These are phyloP conservation scores for Harringtonia lauricola DNA, from an alignment of 2,329 filamentous ascomycete species.

Conservation along the genomic window DNA sequence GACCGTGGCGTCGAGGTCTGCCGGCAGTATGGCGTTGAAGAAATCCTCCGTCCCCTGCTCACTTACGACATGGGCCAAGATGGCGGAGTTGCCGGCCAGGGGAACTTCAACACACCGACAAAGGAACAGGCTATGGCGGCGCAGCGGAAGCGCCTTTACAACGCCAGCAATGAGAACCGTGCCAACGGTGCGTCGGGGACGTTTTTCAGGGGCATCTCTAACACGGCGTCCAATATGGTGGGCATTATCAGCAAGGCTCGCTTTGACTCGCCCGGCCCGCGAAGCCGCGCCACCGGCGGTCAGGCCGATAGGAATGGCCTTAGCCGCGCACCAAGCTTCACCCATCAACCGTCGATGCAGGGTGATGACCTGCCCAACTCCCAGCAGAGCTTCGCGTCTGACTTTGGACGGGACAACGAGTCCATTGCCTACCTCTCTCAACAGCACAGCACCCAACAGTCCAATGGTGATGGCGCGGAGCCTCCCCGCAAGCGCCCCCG, in stretches of 20 bases:
- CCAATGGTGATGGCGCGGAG: constrained; percentile 50
- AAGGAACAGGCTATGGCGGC: constrained; percentile 99
- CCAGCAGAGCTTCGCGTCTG: constrained; percentile 72
- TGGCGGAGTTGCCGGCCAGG: constrained; percentile 58
- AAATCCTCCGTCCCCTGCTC: constrained; percentile 60
- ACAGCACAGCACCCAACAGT: constrained; percentile 22
- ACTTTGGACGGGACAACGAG: constrained; percentile 64
- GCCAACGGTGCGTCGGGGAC: constrained; percentile 62
- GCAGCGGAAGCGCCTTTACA: constrained; percentile 86
- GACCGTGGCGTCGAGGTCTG: constrained; percentile 88
- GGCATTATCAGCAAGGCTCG: constrained; percentile 94
- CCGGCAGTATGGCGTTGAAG: constrained; percentile 66
- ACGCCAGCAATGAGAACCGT: constrained; percentile 57
- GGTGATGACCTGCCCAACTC: constrained; percentile 66
- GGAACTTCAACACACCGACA: constrained; percentile 82
- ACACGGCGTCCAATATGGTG: constrained; percentile 83
- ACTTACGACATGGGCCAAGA: constrained; percentile 75
- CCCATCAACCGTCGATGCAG: constrained; percentile 60
- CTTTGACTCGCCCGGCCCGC: constrained; percentile 74
- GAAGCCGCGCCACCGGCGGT: constrained; percentile 29
- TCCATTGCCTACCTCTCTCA: constrained; percentile 55
- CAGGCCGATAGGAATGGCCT: constrained; percentile 36
- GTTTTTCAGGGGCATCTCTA: constrained; percentile 95
- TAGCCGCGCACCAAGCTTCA: constrained; percentile 57
- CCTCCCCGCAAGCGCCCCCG: constrained; percentile 73